These are phyloP conservation scores for Astragalus glycyphyllos DNA, from an alignment of 306 rosid species.

Conservation along the genomic window DNA sequence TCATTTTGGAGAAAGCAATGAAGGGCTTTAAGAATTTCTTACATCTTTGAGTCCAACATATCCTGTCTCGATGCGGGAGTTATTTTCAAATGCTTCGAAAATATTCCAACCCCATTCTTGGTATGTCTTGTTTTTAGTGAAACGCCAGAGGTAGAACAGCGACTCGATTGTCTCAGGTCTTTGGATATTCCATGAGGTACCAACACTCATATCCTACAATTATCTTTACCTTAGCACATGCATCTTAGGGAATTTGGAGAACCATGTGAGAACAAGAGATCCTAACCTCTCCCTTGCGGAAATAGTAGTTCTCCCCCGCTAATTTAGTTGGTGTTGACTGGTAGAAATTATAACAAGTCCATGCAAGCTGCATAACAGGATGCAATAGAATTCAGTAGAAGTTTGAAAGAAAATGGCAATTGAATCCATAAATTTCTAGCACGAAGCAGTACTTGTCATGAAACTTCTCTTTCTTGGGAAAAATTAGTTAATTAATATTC, in stretches of 20 bases:
- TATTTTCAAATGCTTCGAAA: conserved; percentile 92
- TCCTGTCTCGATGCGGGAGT: conserved; percentile 84
- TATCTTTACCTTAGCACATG: conserved; percentile 40
- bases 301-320: conserved; percentile 95
- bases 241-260: conserved; percentile 22
- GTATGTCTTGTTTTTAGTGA: conserved; percentile 94
- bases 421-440: conserved; percentile 28
- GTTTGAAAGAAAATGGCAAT: conserved; percentile 19
- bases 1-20: conserved; percentile 32
- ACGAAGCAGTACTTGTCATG: conserved; percentile 22
- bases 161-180: conserved; percentile 98
- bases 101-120: conserved; percentile 99
- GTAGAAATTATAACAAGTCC: conserved; percentile 99
- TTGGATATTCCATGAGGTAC: conserved; percentile 94
- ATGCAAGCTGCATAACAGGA: conserved; percentile 73
- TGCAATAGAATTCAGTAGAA: conserved; percentile 7
- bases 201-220: conserved; percentile 86
- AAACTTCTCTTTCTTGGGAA: background rate
- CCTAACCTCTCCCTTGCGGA: conserved; percentile 75
- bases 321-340: conserved; percentile 88
- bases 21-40: conserved; percentile 49
- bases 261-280: conserved; percentile 36
- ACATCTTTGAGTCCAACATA: conserved; percentile 97
- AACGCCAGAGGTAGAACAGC: conserved; percentile 90
- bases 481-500: background rate